Evolutionary conservation across 2,329 filamentous ascomycete species (phyloP).

Genomic region (Botrytis fabae): DNA sequence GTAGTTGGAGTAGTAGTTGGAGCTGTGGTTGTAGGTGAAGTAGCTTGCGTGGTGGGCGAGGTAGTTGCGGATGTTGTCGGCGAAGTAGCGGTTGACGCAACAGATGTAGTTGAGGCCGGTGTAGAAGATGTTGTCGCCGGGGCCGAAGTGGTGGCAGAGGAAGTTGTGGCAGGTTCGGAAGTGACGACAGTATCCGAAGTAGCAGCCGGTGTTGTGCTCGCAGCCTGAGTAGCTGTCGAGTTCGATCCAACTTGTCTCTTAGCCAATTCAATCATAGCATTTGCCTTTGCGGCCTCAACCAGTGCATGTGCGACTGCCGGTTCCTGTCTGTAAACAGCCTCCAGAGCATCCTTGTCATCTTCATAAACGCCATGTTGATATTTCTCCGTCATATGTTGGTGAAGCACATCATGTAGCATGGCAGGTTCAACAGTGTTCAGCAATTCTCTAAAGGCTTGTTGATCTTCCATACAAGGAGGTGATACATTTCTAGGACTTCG

Average conservation of each 20-base stretch:
- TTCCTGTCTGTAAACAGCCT: slow-evolving; percentile 62
- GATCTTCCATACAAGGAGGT: slow-evolving; percentile 28
- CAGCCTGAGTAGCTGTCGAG: slow-evolving; percentile 16
- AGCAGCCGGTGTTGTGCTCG: neutral
- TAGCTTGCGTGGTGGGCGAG: neutral
- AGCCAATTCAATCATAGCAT: slow-evolving; percentile 47
- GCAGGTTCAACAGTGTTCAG: slow-evolving; percentile 58
- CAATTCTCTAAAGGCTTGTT: slow-evolving; percentile 52
- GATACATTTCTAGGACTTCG: slow-evolving; percentile 23
- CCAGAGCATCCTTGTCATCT: slow-evolving; percentile 62
- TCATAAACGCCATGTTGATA: slow-evolving; percentile 70
- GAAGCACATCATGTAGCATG: slow-evolving; percentile 65
- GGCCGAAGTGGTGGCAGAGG: neutral
- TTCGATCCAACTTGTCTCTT: slow-evolving; percentile 52
- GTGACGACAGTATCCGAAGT: slow-evolving; percentile 19
- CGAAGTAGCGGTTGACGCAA: neutral
- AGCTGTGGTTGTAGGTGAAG: neutral
- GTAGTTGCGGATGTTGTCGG: neutral
- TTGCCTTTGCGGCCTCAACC: slow-evolving; percentile 55
- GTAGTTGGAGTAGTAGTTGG: neutral
- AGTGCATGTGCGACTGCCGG: slow-evolving; percentile 62
- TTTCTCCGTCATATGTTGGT: slow-evolving; percentile 60
- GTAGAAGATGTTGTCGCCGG: slow-evolving; percentile 19
- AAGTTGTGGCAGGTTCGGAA: neutral
- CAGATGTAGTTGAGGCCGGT: slow-evolving; percentile 6